Conservation (phyloP, 2,329 filamentous ascomycete species). For the Fonsecaea nubica region DNA sequence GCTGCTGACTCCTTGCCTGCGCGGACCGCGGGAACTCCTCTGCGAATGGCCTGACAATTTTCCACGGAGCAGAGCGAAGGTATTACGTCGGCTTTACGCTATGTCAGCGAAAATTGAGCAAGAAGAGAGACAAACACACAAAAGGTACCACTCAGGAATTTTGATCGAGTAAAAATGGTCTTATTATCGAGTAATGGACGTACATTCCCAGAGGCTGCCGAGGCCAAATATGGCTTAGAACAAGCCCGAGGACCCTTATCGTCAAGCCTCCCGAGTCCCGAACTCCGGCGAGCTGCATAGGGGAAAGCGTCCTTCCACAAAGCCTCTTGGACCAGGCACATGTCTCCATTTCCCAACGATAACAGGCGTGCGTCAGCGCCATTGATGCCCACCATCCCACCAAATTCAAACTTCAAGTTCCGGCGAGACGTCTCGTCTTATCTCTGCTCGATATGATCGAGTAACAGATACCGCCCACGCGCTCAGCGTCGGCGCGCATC, state of each 20-base stretch:
- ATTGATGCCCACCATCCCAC: slow-evolving; percentile 22
- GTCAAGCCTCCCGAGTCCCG: slow-evolving; percentile 1
- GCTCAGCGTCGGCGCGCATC: slow-evolving; percentile 5
- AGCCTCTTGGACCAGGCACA: slow-evolving; percentile 11
- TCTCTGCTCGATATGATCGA: slow-evolving; percentile 39
- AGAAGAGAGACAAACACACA: slow-evolving; percentile 16
- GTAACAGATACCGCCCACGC: slow-evolving; percentile 34
- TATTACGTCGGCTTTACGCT: background rate
- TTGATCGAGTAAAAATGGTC: slow-evolving; percentile 38
- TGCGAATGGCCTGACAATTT: background rate
- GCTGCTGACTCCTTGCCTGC: background rate
- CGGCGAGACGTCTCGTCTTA: slow-evolving; percentile 17
- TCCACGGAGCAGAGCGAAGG: background rate
- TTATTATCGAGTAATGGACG: slow-evolving; percentile 36
- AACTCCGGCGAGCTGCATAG: slow-evolving; percentile 17
- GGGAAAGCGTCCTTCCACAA: slow-evolving; percentile 15
- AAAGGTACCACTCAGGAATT: slow-evolving; percentile 33
- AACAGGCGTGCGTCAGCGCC: slow-evolving; percentile 23
- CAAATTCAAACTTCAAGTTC: slow-evolving; percentile 20
- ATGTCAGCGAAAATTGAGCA: slow-evolving; percentile 10
- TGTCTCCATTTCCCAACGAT: slow-evolving; percentile 30
- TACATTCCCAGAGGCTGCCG: slow-evolving; percentile 12
- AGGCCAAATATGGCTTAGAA: slow-evolving; percentile 30
- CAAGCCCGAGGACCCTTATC: slow-evolving; percentile 26
- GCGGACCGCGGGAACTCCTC: slow-evolving; percentile 11